Percentiles rank a stretch among this genome's conserved stretches.
phyloP scores from a whole-genome alignment of 345 rosid species.

The Cardiospermum halicacabum region DNA sequence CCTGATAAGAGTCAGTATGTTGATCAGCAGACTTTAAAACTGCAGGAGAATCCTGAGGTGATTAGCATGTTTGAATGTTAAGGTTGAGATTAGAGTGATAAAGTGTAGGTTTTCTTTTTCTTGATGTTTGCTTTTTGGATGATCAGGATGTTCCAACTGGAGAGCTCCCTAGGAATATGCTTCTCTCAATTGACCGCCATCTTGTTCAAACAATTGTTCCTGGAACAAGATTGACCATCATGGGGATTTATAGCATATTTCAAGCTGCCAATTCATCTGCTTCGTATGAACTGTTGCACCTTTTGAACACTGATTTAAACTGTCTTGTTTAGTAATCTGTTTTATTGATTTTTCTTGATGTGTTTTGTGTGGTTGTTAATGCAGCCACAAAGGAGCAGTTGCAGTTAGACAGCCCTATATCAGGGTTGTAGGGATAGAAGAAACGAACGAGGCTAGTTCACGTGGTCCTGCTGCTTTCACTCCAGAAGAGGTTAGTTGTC shows the following conservation, averaged over 20 bases:
- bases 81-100: background rate
- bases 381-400: slow-evolving; percentile 90
- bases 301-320: background rate
- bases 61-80: slow-evolving; percentile 3
- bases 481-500: slow-evolving; percentile 61
- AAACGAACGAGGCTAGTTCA: slow-evolving; percentile 66
- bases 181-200: slow-evolving; percentile 85
- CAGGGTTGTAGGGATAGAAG: slow-evolving; percentile 88
- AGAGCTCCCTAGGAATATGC: slow-evolving; percentile 98
- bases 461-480: slow-evolving; percentile 75
- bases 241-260: slow-evolving; percentile 95
- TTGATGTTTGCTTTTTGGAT: slow-evolving; percentile 11
- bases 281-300: slow-evolving; percentile 43
- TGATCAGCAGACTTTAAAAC: slow-evolving; percentile 90
- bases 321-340: background rate
- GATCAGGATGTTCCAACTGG: slow-evolving; percentile 94
- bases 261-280: slow-evolving; percentile 71
- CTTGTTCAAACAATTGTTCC: slow-evolving; percentile 91
- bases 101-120: background rate
- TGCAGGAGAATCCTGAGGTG: slow-evolving; percentile 98
- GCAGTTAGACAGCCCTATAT: slow-evolving; percentile 93
- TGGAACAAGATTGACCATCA: slow-evolving; percentile 81
- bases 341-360: background rate
- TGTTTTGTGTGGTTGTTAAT: slow-evolving; percentile 8
- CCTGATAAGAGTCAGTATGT: slow-evolving; percentile 94